Conservation (phyloP, 805 yeast genomes). For the Metschnikowia sp. region DNA sequence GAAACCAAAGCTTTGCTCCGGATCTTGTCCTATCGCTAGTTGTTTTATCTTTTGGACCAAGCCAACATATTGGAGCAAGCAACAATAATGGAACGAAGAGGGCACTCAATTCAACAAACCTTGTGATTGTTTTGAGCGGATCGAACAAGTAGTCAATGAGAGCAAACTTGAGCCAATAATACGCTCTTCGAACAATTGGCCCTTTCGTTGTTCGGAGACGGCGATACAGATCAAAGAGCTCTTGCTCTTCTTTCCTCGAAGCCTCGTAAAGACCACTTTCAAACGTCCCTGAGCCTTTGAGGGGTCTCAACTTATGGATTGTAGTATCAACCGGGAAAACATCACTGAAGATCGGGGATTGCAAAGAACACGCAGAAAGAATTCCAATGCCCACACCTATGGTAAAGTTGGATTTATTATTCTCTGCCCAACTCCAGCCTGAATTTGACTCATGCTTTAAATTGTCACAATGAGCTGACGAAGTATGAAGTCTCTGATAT, state of each 20-base stretch:
- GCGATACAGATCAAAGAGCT: constrained; percentile 36
- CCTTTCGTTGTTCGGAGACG: constrained; percentile 19
- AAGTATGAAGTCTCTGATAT: too few relatives aligned
- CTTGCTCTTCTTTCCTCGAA: constrained; percentile 53
- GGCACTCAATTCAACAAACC: constrained; percentile 65
- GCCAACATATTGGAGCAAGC: constrained; percentile 60
- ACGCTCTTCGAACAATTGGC: constrained; percentile 24
- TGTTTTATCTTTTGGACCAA: constrained; percentile 45
- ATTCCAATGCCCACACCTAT: constrained; percentile 10
- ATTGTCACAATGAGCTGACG: too few relatives aligned
- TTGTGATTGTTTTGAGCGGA: constrained; percentile 61
- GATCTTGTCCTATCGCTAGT: constrained; percentile 34
- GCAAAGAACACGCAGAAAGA: constrained; percentile 3
- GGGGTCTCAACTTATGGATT: constrained; percentile 43
- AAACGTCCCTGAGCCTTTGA: constrained; percentile 55
- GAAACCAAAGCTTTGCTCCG: constrained; percentile 74
- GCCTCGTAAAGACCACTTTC: constrained; percentile 63
- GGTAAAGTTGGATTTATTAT: background rate
- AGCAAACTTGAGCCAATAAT: constrained; percentile 41
- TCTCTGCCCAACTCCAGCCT: background rate
- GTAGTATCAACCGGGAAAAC: constrained; percentile 10
- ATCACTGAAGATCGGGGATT: constrained; percentile 7
- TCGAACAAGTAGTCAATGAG: constrained; percentile 58
- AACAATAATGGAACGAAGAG: constrained; percentile 70
- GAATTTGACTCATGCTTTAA: background rate